Base-by-base conservation (phyloP, 805 yeast genomes). In the Dipodascus albidus region DNA sequence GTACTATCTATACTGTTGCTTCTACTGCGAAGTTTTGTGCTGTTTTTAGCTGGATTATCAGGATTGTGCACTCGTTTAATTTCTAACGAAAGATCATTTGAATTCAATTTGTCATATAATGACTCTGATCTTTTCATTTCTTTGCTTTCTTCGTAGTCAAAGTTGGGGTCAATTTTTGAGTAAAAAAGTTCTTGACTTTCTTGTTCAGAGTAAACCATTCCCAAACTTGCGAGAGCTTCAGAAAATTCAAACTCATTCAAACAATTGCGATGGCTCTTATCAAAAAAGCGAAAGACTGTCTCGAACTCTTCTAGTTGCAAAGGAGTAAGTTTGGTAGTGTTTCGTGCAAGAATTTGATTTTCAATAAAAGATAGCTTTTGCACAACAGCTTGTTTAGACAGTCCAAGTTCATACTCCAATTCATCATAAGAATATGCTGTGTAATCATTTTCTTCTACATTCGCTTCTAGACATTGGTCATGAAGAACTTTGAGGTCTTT, bases 361-460 rank as follows among this genome's bases (percentile, higher is more conserved):
- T 75, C 76, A 20, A 75, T 65, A 58, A 74, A 74, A 41, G 70
- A 62, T 44, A 74, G 63, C 53, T 72, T 72, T 56, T 70, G 72
- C 20, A 65, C 62, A n/a, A 74, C 66, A 11, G 71, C 60, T 8
- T 67, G 64, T 51, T 66, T 63, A n/a, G 73, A 66, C 27, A 73
- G 62, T 3, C 58, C 64, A 11, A 70, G 63, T 55, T 73, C 71
- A 54, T 64, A 68, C 41, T 64, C 70, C 8, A 74, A 64, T 51
- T 73, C 77, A 11, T 67, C 68, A 50, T 65, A 64, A 6, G 71
- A 61, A 52, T 62, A 67, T 1, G 63, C 63, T 1, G 69, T 70
- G 52, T 64, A 64, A 52, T 68, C 72, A 53, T 69, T 70, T 51
- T 68, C 74, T 47, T 67, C 70, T 11, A 71, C 68, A 21, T 67